A percentile compares a stretch with the other conserved stretches of the same genome.
Conservation (phyloP, 805 yeast species). For the Metschnikowia lunata region DNA sequence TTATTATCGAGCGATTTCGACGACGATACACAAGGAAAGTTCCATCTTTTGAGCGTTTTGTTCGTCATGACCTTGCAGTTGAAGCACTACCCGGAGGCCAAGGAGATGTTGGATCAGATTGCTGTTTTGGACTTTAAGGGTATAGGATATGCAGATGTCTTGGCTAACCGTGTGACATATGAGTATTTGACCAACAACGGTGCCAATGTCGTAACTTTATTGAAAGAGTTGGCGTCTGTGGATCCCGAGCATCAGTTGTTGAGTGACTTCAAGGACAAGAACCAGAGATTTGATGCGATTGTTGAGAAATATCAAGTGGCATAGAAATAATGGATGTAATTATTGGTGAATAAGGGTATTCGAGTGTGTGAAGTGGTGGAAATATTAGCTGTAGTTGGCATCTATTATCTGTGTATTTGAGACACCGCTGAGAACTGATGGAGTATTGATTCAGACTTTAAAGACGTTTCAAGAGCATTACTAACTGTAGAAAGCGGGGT, state of each 20-base stretch:
- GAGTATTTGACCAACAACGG: conserved; percentile 43
- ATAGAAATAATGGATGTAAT: not conserved
- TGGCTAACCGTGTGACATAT: conserved; percentile 64
- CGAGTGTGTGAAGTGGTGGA: not conserved
- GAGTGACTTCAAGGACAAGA: conserved; percentile 57
- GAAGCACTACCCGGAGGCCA: conserved; percentile 78
- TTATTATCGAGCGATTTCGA: conserved; percentile 49
- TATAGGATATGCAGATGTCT: conserved; percentile 35
- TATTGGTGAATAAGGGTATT: not conserved
- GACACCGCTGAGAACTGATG: too few species aligned
- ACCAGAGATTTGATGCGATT: conserved; percentile 61
- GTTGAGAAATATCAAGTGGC: conserved; percentile 50
- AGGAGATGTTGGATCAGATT: conserved; percentile 48
- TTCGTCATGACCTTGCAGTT: conserved; percentile 75
- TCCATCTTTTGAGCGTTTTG: conserved; percentile 48
- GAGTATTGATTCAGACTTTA: too few species aligned
- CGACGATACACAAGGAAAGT: conserved; percentile 33
- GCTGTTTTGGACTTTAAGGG: conserved; percentile 37
- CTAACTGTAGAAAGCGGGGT: too few species aligned
- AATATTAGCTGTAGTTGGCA: not conserved
- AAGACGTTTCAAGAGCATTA: too few species aligned
- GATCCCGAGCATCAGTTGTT: conserved; percentile 57
- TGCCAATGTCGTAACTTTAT: conserved; percentile 44
- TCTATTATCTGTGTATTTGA: too few species aligned
- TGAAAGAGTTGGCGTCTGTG: conserved; percentile 41